Evolutionary conservation across 1,284 basidiomycete species (phyloP).

Genomic region (Fomitiporia mediterranea): DNA sequence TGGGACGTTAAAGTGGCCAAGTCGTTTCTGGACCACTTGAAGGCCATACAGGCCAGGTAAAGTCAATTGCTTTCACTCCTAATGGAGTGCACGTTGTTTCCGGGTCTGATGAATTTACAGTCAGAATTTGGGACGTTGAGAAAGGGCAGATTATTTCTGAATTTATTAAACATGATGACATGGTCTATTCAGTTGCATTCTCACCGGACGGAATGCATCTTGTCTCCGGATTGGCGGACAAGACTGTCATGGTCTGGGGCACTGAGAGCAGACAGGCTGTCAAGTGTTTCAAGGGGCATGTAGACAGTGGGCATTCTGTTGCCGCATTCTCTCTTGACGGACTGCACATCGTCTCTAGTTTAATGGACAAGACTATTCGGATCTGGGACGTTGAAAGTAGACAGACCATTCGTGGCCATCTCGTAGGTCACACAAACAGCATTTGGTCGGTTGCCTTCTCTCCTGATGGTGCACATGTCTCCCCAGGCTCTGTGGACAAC

Average conservation of each 20-base stretch:
- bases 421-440: too few species aligned
- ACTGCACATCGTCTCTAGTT: too few species aligned
- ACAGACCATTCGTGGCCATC: too few species aligned
- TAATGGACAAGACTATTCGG: too few species aligned
- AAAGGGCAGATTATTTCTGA: neutral
- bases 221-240: neutral
- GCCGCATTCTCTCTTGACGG: too few species aligned
- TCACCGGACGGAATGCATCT: neutral
- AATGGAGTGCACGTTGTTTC: neutral
- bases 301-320: too few species aligned
- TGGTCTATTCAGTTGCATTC: neutral
- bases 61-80: neutral
- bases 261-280: neutral
- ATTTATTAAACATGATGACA: neutral
- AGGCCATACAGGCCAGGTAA: neutral
- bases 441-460: too few species aligned
- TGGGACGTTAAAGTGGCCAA: neutral
- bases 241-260: neutral
- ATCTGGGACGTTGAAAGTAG: too few species aligned
- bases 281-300: neutral
- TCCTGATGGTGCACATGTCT: too few species aligned
- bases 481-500: too few species aligned
- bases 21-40: neutral
- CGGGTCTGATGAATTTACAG: neutral
- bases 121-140: neutral